Evolutionary conservation across 768 basidiomycete species (phyloP).

Genomic region (Mycena rebaudengoi): DNA sequence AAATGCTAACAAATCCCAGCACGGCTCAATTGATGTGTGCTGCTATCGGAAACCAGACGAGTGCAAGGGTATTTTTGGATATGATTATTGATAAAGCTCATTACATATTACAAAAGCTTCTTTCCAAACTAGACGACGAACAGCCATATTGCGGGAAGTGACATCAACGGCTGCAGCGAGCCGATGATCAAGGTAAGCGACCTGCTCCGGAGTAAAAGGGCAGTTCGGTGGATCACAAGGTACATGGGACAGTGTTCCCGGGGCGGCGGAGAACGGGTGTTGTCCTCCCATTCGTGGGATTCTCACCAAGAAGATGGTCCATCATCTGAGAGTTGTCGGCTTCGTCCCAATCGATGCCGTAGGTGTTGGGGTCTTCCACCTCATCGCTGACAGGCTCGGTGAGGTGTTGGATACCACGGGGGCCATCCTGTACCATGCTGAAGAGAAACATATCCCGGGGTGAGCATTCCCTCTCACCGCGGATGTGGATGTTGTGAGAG

Average conservation of each 20-base stretch:
- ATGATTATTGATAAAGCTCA: too few relatives aligned
- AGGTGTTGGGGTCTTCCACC: neutral
- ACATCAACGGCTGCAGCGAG: neutral
- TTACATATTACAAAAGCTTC: neutral
- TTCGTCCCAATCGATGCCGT: conserved; percentile 24
- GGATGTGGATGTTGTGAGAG: conserved; percentile 22
- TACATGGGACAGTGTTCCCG: neutral
- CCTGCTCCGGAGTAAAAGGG: neutral
- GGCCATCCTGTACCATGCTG: conserved; percentile 23
- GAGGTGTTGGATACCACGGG: conserved; percentile 14
- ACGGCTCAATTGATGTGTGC: too few relatives aligned
- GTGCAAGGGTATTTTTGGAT: too few relatives aligned
- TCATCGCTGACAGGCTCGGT: neutral
- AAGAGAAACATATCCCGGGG: conserved; percentile 28
- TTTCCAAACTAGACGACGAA: neutral
- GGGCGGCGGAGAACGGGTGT: neutral
- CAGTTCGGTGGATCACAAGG: neutral
- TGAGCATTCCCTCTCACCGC: conserved; percentile 5
- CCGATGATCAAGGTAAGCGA: neutral
- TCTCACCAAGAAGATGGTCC: conserved; percentile 6
- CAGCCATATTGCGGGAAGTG: neutral
- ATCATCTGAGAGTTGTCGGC: neutral
- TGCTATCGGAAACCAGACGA: too few relatives aligned
- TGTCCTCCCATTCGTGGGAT: conserved; percentile 3
- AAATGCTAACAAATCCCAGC: too few relatives aligned